phyloP scores from a whole-genome alignment of 352 stramenopile genomes.

The Phytopythium delawarense region DNA sequence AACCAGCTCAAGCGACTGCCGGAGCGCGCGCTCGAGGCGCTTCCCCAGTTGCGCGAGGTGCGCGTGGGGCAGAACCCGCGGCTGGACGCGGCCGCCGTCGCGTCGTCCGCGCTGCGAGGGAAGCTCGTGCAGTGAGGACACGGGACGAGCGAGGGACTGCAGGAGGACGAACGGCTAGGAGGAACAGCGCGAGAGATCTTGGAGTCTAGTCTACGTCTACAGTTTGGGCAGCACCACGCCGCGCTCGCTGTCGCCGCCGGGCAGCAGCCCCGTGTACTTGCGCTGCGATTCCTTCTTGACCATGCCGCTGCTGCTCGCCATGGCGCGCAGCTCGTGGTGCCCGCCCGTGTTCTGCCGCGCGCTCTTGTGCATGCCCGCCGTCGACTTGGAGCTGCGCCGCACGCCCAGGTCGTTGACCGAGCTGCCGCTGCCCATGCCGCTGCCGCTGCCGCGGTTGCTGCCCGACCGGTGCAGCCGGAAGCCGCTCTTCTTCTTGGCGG shows the following conservation, averaged over 20 bases:
- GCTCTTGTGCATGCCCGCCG: slow-evolving; percentile 17
- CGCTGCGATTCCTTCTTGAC: slow-evolving; percentile 43
- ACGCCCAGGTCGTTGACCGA: slow-evolving; percentile 23
- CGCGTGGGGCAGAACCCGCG: slow-evolving; percentile 42
- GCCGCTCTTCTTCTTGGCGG: slow-evolving; percentile 51
- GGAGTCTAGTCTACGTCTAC: slow-evolving; percentile 6
- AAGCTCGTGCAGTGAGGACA: slow-evolving; percentile 21
- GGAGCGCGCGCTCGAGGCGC: slow-evolving; percentile 29
- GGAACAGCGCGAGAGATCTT: background rate
- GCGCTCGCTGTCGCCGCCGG: slow-evolving; percentile 24
- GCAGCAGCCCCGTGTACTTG: slow-evolving; percentile 30
- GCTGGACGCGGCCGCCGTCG: slow-evolving; percentile 18
- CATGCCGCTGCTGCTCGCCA: slow-evolving; percentile 2
- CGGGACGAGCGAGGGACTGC: too few species aligned
- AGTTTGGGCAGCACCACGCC: slow-evolving; percentile 46
- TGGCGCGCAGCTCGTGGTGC: slow-evolving; percentile 10
- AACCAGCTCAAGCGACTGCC: slow-evolving; percentile 50
- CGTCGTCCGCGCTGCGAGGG: slow-evolving; percentile 21
- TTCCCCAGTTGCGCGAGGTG: slow-evolving; percentile 34
- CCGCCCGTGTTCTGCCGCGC: slow-evolving; percentile 14
- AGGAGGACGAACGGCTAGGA: background rate
- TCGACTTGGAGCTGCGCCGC: slow-evolving; percentile 42
- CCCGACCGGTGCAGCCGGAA: slow-evolving; percentile 21
- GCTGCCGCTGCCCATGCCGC: slow-evolving; percentile 6
- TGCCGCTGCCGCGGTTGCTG: slow-evolving; percentile 35